A percentile compares a stretch with the other conserved stretches of the same genome.
Conservation (phyloP, 2,329 filamentous ascomycete species). For the Fusarium cyanostomum region DNA sequence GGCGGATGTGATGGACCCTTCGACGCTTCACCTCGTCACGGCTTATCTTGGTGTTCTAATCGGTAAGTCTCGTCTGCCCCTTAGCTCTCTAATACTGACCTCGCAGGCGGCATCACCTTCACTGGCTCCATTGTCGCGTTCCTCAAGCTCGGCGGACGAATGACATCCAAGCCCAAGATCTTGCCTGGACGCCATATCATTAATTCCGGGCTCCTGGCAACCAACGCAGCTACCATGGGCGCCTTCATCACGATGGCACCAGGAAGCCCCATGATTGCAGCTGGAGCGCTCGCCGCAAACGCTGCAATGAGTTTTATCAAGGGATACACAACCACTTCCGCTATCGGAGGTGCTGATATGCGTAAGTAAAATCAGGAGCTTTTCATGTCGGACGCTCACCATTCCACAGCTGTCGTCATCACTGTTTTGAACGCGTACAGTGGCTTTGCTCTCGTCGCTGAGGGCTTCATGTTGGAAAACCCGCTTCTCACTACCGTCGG, state of each 20-base stretch:
- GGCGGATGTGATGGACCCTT: conserved; percentile 73
- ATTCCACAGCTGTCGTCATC: conserved; percentile 74
- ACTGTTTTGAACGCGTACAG: conserved; percentile 92
- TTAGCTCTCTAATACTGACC: background rate
- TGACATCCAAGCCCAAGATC: conserved; percentile 79
- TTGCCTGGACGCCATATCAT: conserved; percentile 79
- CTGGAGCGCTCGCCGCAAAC: conserved; percentile 79
- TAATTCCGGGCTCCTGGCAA: conserved; percentile 77
- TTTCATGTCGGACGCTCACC: conserved; percentile 13
- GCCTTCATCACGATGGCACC: conserved; percentile 85
- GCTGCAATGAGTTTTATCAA: conserved; percentile 83
- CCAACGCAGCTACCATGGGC: conserved; percentile 84
- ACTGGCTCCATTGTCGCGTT: conserved; percentile 92
- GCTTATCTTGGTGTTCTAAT: conserved; percentile 89
- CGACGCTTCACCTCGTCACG: conserved; percentile 84
- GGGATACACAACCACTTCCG: conserved; percentile 86
- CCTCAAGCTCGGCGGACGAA: conserved; percentile 82
- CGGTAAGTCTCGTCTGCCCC: conserved; percentile 51
- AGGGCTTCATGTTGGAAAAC: conserved; percentile 92
- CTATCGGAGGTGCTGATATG: conserved; percentile 95
- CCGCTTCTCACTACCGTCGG: conserved; percentile 85
- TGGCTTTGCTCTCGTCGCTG: conserved; percentile 87
- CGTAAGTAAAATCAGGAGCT: conserved; percentile 53
- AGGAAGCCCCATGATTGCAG: conserved; percentile 80
- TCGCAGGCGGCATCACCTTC: conserved; percentile 79